Evolutionary conservation across 2,329 filamentous ascomycete genomes (phyloP), one percentile per base, ranked within the genome.

Genomic region (Scedosporium apiospermum): DNA sequence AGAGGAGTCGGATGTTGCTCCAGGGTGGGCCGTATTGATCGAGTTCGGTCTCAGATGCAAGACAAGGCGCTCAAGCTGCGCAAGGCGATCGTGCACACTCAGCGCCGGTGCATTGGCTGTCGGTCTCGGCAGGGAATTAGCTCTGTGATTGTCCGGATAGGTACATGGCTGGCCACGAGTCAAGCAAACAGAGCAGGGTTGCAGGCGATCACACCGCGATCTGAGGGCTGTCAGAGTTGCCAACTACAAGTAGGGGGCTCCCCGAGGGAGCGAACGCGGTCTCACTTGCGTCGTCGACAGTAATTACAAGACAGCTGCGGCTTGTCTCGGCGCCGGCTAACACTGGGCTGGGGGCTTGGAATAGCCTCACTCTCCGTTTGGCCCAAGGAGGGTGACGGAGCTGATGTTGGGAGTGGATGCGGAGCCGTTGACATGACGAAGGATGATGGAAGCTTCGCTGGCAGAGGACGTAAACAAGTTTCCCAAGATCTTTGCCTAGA

Each of bases 211-310:
- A 23, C 70, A 71, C 62, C 68, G 65, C 18, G 66, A 60, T 42
- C 68, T 71, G 49, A 14, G 23, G n/a, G 14, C 21, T 23, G 27
- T 42, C 18, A 21, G 38, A 27, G 2, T 4, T 6, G 51, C 16
- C 6, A 27, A 55, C 18, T 5, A 55, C 21, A 55, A 12, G 26
- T 34, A 23, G 30, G 26, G 42, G 12, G 26, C 30, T 30, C 27
- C 4, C 27, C 4, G 3, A 30, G 26, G 38, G 30, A 41, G 4
- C 26, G 46, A 49, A 49, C 21, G 21, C 27, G 18, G 12, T 18
- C 68, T 66, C 66, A 75, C 73, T 75, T 76, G 38, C 74, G 69
- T 23, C 67, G 67, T 14, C 74, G 65, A 62, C 73, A 76, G 4
- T 67, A 64, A 38, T 71, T 71, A 62, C 74, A 76, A 1, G 73